Conservation (phyloP, 2,329 filamentous ascomycete species). For the Pyricularia sp. region DNA sequence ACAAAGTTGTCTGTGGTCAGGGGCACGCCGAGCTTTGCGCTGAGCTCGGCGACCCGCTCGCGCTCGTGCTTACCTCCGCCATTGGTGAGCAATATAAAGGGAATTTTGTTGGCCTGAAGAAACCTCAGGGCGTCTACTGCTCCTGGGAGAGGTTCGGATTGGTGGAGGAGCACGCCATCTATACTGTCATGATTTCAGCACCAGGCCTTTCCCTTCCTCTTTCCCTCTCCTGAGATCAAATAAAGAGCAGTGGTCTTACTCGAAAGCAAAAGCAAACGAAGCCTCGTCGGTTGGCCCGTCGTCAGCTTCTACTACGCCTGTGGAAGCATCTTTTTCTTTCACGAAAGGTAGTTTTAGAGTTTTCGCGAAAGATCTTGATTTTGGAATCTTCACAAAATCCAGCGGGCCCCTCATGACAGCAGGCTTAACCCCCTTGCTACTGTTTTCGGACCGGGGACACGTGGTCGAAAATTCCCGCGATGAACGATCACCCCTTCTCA, state of each 20-base stretch:
- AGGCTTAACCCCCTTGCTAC: too few relatives aligned
- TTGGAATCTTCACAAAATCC: too few relatives aligned
- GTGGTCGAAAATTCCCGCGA: not conserved
- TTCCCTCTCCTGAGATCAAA: not conserved
- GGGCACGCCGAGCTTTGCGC: slow-evolving; percentile 51
- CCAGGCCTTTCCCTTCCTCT: not conserved
- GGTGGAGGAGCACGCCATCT: slow-evolving; percentile 89
- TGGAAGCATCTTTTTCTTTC: too few relatives aligned
- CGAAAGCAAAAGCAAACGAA: slow-evolving; percentile 30
- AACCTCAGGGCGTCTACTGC: slow-evolving; percentile 65
- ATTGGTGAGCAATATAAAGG: slow-evolving; percentile 93
- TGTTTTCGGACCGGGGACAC: not conserved
- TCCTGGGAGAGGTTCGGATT: slow-evolving; percentile 67
- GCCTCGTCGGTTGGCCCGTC: not conserved
- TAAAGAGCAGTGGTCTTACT: slow-evolving; percentile 19
- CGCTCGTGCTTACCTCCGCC: slow-evolving; percentile 80
- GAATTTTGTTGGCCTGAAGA: slow-evolving; percentile 66
- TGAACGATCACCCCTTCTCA: not conserved
- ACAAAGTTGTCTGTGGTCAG: slow-evolving; percentile 65
- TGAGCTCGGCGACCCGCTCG: slow-evolving; percentile 62
- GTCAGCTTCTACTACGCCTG: not conserved
- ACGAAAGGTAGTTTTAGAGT: too few relatives aligned
- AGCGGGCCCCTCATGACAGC: too few relatives aligned
- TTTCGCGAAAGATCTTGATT: too few relatives aligned
- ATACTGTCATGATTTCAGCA: slow-evolving; percentile 35